These are phyloP conservation scores for Salix arbutifolia DNA, from an alignment of 345 rosid genomes.

Conservation along the genomic window DNA sequence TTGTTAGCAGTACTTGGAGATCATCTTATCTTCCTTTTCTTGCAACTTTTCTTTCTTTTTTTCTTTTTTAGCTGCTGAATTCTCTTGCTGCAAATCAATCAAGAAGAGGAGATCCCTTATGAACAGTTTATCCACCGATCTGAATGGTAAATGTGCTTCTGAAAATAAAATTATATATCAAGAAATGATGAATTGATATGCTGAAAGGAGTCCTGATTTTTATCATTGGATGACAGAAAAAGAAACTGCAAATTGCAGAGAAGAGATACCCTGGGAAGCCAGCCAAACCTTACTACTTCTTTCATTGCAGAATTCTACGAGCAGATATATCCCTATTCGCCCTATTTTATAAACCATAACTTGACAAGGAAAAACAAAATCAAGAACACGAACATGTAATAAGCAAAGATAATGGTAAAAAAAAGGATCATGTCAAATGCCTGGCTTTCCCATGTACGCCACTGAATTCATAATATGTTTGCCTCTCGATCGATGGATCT, in stretches of 20 bases:
- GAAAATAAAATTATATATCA: background rate
- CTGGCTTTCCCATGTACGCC: conserved; percentile 73
- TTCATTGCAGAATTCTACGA: background rate
- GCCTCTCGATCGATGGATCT: background rate
- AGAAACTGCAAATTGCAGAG: background rate
- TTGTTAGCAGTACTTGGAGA: too few relatives aligned
- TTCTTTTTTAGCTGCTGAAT: background rate
- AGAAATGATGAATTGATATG: background rate
- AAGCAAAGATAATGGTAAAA: background rate
- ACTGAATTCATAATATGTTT: background rate
- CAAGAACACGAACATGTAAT: background rate
- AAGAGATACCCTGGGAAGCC: background rate
- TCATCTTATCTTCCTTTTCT: too few relatives aligned
- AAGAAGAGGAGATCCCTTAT: background rate
- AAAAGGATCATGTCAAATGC: conserved; percentile 26
- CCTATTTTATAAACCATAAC: background rate
- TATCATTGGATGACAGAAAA: background rate
- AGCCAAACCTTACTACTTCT: background rate
- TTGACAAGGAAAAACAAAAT: background rate
- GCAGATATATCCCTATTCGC: background rate
- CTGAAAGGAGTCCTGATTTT: background rate
- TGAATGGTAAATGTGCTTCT: background rate
- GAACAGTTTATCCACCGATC: background rate
- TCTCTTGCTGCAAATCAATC: background rate
- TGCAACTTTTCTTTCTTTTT: too few relatives aligned